A percentile compares a stretch with the other conserved stretches of the same genome.
phyloP scores from a whole-genome alignment of 2,329 filamentous ascomycete species.

The Tothia fuscella region DNA sequence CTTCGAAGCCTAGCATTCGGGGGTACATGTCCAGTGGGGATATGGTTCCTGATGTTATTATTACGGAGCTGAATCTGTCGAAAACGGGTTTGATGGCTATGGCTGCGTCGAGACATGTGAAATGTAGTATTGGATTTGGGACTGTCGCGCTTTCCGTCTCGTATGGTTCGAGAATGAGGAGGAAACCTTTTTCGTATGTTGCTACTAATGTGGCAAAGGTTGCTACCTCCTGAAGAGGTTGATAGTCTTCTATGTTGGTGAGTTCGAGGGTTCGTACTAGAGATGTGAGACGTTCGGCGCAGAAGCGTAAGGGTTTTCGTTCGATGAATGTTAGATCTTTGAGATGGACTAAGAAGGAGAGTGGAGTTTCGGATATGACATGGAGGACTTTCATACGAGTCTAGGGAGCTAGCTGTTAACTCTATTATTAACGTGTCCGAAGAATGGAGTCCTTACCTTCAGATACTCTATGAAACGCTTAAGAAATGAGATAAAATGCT shows the following conservation, averaged over 20 bases:
- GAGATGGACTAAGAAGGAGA: constrained; percentile 83
- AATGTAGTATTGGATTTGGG: constrained; percentile 92
- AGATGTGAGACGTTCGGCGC: constrained; percentile 86
- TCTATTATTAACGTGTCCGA: neutral
- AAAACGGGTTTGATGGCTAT: constrained; percentile 98
- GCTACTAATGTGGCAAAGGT: constrained; percentile 93
- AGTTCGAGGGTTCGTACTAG: constrained; percentile 90
- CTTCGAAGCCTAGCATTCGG: constrained; percentile 89
- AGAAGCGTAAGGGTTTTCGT: constrained; percentile 87
- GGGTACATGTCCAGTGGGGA: constrained; percentile 98
- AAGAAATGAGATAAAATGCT: constrained; percentile 90
- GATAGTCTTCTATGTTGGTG: constrained; percentile 96
- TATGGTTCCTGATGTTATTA: constrained; percentile 95
- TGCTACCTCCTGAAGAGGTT: constrained; percentile 91
- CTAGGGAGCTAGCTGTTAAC: constrained; percentile 32
- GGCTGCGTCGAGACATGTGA: constrained; percentile 90
- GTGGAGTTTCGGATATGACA: constrained; percentile 92
- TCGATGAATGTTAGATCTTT: constrained; percentile 97
- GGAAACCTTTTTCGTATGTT: constrained; percentile 92
- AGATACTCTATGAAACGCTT: constrained; percentile 97
- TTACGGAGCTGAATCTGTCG: constrained; percentile 92
- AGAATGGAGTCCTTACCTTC: constrained; percentile 50
- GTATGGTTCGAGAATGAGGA: constrained; percentile 93
- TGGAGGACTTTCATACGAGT: constrained; percentile 97
- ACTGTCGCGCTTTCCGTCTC: constrained; percentile 93